Conservation (phyloP, 495 filamentous ascomycete genomes). For the Elasticomyces elasticus region DNA sequence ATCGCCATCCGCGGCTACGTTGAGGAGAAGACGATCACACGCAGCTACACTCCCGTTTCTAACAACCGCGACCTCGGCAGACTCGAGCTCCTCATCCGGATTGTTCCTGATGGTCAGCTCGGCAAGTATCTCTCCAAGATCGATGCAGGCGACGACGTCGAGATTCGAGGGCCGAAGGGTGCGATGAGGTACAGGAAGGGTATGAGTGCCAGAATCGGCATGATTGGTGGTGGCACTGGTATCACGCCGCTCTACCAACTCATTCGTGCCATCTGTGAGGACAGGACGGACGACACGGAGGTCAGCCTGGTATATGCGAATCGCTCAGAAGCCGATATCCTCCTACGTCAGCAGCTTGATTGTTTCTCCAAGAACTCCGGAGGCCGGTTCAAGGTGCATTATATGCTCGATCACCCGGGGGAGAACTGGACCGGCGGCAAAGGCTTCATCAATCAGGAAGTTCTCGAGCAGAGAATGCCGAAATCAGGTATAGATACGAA, state of each 20-base stretch:
- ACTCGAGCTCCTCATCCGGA: too few relatives aligned
- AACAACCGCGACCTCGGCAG: too few relatives aligned
- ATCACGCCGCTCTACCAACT: conserved; percentile 49
- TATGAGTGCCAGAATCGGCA: too few relatives aligned
- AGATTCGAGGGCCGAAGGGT: too few relatives aligned
- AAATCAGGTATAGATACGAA: conserved; percentile 17
- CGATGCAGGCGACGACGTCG: too few relatives aligned
- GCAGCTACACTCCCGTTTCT: too few relatives aligned
- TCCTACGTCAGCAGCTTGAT: conserved; percentile 34
- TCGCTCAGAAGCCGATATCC: conserved; percentile 12
- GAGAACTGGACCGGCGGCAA: conserved; percentile 26
- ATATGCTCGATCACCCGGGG: conserved; percentile 36
- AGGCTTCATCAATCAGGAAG: conserved; percentile 31
- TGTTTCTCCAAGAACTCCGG: conserved; percentile 34
- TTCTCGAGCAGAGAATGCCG: conserved; percentile 24
- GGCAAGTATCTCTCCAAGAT: too few relatives aligned
- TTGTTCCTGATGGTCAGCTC: too few relatives aligned
- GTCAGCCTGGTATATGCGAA: conserved; percentile 38
- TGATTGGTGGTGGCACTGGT: conserved; percentile 45
- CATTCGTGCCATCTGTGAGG: conserved; percentile 44
- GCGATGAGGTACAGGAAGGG: too few relatives aligned
- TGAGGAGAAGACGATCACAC: too few relatives aligned
- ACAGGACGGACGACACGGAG: conserved; percentile 39
- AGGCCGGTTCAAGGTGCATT: conserved; percentile 38
- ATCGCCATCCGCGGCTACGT: too few relatives aligned